phyloP scores from a whole-genome alignment of 2,329 filamentous ascomycete species.

The Stachybotrys elegans region DNA sequence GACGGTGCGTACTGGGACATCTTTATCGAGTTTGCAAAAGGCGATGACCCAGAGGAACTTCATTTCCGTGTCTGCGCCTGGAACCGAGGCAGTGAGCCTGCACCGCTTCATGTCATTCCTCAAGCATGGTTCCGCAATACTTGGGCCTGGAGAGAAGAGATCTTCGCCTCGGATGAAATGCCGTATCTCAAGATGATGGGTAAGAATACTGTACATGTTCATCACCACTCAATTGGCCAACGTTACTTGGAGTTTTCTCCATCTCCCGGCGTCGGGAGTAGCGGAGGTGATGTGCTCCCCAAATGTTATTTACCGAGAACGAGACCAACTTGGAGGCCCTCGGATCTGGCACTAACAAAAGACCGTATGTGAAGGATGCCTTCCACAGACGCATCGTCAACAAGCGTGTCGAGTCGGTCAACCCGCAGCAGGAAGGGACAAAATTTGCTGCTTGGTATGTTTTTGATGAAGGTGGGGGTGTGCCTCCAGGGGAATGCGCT shows the following conservation, averaged over 20 bases:
- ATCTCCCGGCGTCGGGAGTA: slow-evolving; percentile 76
- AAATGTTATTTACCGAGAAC: slow-evolving; percentile 88
- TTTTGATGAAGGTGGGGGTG: slow-evolving; percentile 85
- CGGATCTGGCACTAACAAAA: slow-evolving; percentile 72
- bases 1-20: slow-evolving; percentile 96
- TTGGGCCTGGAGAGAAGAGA: slow-evolving; percentile 90
- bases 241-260: slow-evolving; percentile 82
- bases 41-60: slow-evolving; percentile 88
- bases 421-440: slow-evolving; percentile 74
- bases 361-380: slow-evolving; percentile 88
- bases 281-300: slow-evolving; percentile 78
- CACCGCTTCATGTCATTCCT: slow-evolving; percentile 87
- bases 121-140: slow-evolving; percentile 98
- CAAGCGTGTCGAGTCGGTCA: slow-evolving; percentile 73
- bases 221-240: slow-evolving; percentile 74
- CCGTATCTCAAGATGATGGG: slow-evolving; percentile 66
- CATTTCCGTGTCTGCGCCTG: slow-evolving; percentile 93
- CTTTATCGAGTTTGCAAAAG: slow-evolving; percentile 93
- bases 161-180: slow-evolving; percentile 66
- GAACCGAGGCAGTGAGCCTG: slow-evolving; percentile 87
- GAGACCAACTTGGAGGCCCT: slow-evolving; percentile 81
- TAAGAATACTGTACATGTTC: slow-evolving; percentile 68
- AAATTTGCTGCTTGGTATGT: slow-evolving; percentile 89
- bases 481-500: slow-evolving; percentile 87
- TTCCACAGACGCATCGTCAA: slow-evolving; percentile 87